Evolutionary conservation across 164 flowering plant species (phyloP).

Genomic region (Nelumbo lutea): DNA sequence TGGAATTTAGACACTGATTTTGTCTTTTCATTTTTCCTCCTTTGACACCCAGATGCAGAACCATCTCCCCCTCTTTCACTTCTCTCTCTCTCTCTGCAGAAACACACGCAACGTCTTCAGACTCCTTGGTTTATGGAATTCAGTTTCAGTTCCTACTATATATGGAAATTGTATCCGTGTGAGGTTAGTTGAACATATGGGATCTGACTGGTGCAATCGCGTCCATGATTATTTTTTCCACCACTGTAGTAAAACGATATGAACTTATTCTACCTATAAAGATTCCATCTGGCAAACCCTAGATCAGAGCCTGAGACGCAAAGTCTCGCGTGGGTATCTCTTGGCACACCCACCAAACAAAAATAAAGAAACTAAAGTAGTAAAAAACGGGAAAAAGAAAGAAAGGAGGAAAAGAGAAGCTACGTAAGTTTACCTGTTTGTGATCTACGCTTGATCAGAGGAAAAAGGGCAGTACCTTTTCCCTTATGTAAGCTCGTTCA

Average conservation of each 20-base stretch:
- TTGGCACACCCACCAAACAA: no score
- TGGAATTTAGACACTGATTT: background rate
- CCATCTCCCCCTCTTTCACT: background rate
- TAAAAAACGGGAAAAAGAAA: background rate
- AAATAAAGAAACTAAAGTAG: no score
- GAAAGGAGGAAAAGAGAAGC: constrained; percentile 8
- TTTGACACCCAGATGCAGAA: background rate
- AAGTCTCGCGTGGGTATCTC: background rate
- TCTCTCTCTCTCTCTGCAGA: background rate
- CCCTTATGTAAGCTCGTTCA: constrained; percentile 25
- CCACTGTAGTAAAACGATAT: constrained; percentile 2
- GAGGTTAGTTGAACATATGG: constrained; percentile 4
- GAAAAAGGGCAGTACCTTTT: constrained; percentile 24
- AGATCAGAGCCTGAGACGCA: constrained; percentile 9
- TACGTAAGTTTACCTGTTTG: constrained; percentile 31
- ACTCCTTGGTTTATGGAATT: background rate
- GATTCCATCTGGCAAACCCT: constrained; percentile 11
- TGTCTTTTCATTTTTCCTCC: background rate
- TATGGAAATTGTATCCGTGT: background rate
- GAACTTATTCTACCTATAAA: constrained; percentile 7
- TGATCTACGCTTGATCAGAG: constrained; percentile 31
- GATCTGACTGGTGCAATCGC: constrained; percentile 7
- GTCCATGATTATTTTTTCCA: background rate
- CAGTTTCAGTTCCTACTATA: background rate
- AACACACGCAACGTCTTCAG: background rate